phyloP scores from a whole-genome alignment of 2,329 filamentous ascomycete species.

The Claviceps pusilla region DNA sequence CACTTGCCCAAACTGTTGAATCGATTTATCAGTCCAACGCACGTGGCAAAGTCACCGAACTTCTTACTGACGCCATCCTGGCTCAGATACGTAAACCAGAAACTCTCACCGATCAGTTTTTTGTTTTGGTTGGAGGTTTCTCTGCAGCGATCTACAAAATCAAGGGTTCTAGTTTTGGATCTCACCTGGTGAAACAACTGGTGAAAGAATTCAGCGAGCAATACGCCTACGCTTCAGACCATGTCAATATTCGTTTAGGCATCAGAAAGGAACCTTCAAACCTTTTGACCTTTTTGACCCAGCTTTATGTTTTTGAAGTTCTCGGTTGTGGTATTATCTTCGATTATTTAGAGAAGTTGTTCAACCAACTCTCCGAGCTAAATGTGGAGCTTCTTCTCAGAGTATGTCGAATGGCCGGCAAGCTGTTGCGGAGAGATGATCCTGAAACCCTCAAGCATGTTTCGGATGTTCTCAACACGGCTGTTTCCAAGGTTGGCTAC shows the following conservation, averaged over 20 bases:
- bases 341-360: conserved; percentile 71
- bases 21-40: conserved; percentile 70
- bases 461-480: conserved; percentile 60
- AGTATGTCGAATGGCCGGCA: conserved; percentile 67
- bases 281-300: conserved; percentile 64
- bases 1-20: conserved; percentile 70
- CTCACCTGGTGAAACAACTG: conserved; percentile 65
- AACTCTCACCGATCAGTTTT: conserved; percentile 69
- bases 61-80: conserved; percentile 61
- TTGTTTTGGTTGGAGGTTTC: conserved; percentile 83
- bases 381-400: conserved; percentile 81
- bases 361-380: conserved; percentile 61
- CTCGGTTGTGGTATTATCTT: conserved; percentile 73
- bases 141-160: conserved; percentile 76
- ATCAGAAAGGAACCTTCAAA: conserved; percentile 41
- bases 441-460: conserved; percentile 81
- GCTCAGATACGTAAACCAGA: conserved; percentile 68
- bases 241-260: conserved; percentile 24
- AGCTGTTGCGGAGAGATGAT: conserved; percentile 76
- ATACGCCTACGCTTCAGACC: conserved; percentile 33
- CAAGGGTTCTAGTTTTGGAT: conserved; percentile 77
- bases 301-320: conserved; percentile 86
- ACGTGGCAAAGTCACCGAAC: conserved; percentile 75
- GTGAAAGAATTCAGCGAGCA: conserved; percentile 59
- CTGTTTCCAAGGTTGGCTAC: conserved; percentile 52